Evolutionary conservation across 1,284 basidiomycete species (phyloP), one percentile per base, ranked within the genome.

Genomic region (Ustilago nuda): DNA sequence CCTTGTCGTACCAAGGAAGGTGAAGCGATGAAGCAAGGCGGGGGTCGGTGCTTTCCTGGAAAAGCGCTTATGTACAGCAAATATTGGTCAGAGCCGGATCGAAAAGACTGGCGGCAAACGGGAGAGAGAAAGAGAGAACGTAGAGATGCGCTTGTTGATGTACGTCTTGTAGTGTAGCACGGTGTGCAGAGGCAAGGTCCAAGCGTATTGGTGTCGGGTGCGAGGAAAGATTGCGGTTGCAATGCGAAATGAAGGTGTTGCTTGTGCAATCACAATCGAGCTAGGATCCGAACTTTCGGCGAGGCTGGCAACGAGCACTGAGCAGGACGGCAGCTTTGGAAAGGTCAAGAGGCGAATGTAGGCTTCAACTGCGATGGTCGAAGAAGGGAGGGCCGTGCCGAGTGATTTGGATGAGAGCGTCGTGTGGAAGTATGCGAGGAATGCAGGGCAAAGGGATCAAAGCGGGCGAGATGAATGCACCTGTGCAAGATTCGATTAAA

Each of bases 381-480:
- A 7, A 19, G 19, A 15, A 15, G 23, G 13, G 11, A 45, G 43
- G 43, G 13, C 43, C 43, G n/a, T n/a, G 43, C 43, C 43, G 43
- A 45, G 43, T 8, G 13, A 11, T 45, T 41, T n/a, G 43, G 23
- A 27, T 45, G n/a, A 45, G 5, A 19, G 7, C 7, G 19, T 6
- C 7, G 17, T 7, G 19, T 19, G 17, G n/a, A 15, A 45, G 7
- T 50, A 13, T 50, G 41, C 41, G 9, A 45, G 3, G 17, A 45
- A 45, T 45, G 48, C 27, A 50, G 30, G 48, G 9, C 30, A 13
- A 50, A 30, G 37, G 15, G 35, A 55, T 30, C 36, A 37, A 55
- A 43, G 53, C 53, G 37, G 37, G 4, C 37, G 36, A 55, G 53
- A 55, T 55, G 53, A 55, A 43, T 55, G 53, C 36, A 41, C 36